Evolutionary conservation across 495 filamentous ascomycete species (phyloP).

Genomic region (Aspergillus wentii): DNA sequence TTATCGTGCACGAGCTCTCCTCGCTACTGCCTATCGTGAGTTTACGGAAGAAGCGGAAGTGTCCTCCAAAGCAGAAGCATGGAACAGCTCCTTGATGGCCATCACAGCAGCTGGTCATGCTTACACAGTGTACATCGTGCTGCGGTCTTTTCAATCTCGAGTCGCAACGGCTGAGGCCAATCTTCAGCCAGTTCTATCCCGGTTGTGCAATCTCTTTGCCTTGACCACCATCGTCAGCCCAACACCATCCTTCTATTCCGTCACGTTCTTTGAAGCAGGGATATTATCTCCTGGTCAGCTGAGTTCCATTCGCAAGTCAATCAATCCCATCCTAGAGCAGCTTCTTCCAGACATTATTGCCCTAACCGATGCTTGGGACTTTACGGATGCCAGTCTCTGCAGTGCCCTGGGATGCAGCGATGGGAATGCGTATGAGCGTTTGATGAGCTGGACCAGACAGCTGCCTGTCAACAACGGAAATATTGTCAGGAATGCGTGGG

Average conservation of each 20-base stretch:
- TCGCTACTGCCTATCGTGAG: no score
- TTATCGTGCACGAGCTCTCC: no score
- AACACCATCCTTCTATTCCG: conserved; percentile 3
- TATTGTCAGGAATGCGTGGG: no score
- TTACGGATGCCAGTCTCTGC: conserved; percentile 19
- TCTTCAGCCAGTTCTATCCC: neutral
- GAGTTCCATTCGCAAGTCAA: no score
- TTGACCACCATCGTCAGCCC: neutral
- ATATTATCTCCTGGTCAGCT: no score
- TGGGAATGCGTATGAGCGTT: conserved; percentile 21
- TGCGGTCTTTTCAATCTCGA: neutral
- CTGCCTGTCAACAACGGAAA: conserved; percentile 13
- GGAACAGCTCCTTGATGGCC: conserved; percentile 5
- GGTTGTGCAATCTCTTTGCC: neutral
- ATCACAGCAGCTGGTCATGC: neutral
- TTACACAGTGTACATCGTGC: conserved; percentile 2
- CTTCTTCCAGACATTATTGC: conserved; percentile 16
- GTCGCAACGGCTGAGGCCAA: neutral
- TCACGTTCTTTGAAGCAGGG: no score
- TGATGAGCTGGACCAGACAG: conserved; percentile 22
- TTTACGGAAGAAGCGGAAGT: neutral
- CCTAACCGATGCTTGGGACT: conserved; percentile 27
- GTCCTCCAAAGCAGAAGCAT: conserved; percentile 1
- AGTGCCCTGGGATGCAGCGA: conserved; percentile 21
- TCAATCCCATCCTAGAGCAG: conserved; percentile 12